Percentiles rank a stretch among this genome's conserved stretches.
These are phyloP conservation scores for Blastomyces gilchristii DNA, from an alignment of 2,329 filamentous ascomycete genomes.

Conservation along the genomic window DNA sequence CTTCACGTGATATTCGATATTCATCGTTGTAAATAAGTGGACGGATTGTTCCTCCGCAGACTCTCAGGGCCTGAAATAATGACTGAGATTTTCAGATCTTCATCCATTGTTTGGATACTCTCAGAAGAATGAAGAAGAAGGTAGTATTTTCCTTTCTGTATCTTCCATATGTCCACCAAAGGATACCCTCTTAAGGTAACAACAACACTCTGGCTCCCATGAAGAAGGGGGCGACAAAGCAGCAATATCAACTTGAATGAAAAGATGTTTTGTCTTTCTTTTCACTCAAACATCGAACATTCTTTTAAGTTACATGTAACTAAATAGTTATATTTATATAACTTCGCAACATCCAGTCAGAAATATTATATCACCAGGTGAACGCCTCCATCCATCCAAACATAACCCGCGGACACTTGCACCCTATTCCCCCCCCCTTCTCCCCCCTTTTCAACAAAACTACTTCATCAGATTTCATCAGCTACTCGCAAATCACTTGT, in stretches of 20 bases:
- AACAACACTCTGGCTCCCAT: background rate
- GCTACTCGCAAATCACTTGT: background rate
- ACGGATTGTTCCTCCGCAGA: background rate
- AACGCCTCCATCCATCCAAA: background rate
- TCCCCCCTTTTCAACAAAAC: background rate
- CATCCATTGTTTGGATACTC: background rate
- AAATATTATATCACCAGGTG: background rate
- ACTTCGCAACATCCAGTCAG: background rate
- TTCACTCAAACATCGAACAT: background rate
- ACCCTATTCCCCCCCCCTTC: background rate
- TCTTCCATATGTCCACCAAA: background rate
- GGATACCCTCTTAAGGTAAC: background rate
- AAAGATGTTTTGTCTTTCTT: background rate
- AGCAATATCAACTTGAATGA: background rate
- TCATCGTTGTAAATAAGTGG: background rate
- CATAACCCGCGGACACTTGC: background rate
- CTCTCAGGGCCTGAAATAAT: background rate
- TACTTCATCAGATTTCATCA: background rate
- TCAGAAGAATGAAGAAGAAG: background rate
- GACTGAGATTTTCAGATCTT: background rate
- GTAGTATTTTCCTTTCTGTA: background rate
- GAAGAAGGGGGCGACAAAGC: background rate
- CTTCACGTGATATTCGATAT: slow-evolving; percentile 1
- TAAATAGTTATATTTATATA: background rate
- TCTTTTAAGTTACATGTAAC: background rate